Evolutionary conservation across 805 yeast genomes (phyloP), one percentile per base, ranked within the genome.

Genomic region (Scheffersomyces spartinae): DNA sequence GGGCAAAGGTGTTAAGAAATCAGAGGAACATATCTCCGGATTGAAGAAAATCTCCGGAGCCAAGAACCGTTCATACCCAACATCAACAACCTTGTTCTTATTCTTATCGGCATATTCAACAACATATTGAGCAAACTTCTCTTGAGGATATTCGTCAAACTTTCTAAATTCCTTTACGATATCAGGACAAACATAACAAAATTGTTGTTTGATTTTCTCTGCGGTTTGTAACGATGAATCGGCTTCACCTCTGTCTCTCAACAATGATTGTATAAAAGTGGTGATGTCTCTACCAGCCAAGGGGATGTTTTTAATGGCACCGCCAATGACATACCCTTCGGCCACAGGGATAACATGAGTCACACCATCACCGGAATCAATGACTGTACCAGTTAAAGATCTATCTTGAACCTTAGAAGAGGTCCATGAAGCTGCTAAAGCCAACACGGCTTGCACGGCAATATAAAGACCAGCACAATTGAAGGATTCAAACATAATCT

Each of bases 1-100:
- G 21, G 99, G 98, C 34, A 91, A 68, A 16, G 99, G 99, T 3
- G 95, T 91, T 42, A 91, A 61, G 64, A 80, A 91, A 53, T 91
- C 97, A 6, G 94, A 74, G 4, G 94, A 80, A 25, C 93, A 93
- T 45, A 91, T 91, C 55, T 91, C 99, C 9, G 98, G 98, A 49
- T 82, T 85, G 71, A 91, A 91, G 60, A 91, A 91, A 44, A 91
- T 86, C 55, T 91, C 99, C n/a, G 98, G 97, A 1, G 98, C 99
- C 52, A 91, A 69, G 54, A 91, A 91, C 41, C 97, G 71, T 61
- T 91, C 99, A 55, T 91, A 91, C 28, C 97, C 99, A 32, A 91
- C 91, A 53, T 91, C 98, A 35, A 91, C 91, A 18, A 60, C 51
- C 3, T 31, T 34, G 21, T 40, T 43, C 30, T 69, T 73, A 39